phyloP scores from a whole-genome alignment of 2,329 filamentous ascomycete species.

The Nemania sp. region DNA sequence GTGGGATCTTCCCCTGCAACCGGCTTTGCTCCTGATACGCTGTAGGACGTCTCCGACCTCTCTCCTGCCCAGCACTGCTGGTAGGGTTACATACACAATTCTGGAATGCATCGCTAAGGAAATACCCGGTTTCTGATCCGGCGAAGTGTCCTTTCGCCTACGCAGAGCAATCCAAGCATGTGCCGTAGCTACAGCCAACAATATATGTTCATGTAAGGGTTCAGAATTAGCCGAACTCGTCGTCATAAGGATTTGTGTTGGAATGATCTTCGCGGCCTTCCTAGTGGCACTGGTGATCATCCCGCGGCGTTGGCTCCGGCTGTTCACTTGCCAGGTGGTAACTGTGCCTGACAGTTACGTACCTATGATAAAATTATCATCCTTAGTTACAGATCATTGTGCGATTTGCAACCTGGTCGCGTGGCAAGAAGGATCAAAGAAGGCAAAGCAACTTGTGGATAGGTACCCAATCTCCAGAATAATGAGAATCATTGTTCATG shows the following conservation, averaged over 20 bases:
- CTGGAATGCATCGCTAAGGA: too few relatives aligned
- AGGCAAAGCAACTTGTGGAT: background rate
- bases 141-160: too few relatives aligned
- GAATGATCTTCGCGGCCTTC: slow-evolving; percentile 20
- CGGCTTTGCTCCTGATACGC: slow-evolving; percentile 9
- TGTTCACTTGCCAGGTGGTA: slow-evolving; percentile 5
- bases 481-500: slow-evolving; percentile 8
- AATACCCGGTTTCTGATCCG: too few relatives aligned
- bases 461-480: background rate
- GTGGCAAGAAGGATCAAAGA: background rate
- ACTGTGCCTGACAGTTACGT: slow-evolving; percentile 5
- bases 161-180: too few relatives aligned
- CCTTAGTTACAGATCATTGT: background rate
- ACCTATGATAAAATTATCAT: slow-evolving; percentile 1
- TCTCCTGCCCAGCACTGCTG: slow-evolving; percentile 1
- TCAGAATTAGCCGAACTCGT: background rate
- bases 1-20: slow-evolving; percentile 12
- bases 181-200: too few relatives aligned
- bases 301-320: background rate
- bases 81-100: slow-evolving; percentile 13
- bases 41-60: slow-evolving; percentile 3
- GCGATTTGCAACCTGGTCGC: too few relatives aligned
- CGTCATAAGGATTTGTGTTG: slow-evolving; percentile 21
- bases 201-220: too few relatives aligned
- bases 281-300: background rate